Evolutionary conservation across 169 alveolate genomes (phyloP).

Genomic region (Eimeria brunetti): DNA sequence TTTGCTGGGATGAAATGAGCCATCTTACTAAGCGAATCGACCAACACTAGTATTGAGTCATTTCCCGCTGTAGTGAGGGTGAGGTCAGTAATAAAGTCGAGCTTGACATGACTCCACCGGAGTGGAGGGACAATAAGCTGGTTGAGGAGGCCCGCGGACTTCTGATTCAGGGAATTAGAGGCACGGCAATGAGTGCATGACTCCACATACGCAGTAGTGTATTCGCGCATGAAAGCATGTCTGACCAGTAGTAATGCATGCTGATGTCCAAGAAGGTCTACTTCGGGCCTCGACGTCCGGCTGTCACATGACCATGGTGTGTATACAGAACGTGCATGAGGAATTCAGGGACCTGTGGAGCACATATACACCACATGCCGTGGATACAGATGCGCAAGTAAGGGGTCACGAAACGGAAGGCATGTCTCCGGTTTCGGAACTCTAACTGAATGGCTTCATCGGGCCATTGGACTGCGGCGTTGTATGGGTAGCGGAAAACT

Average conservation of each 20-base stretch:
- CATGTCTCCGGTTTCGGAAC: too few relatives aligned
- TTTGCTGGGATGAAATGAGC: too few relatives aligned
- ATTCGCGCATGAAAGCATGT: too few relatives aligned
- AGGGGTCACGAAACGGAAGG: too few relatives aligned
- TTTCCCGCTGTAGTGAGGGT: too few relatives aligned
- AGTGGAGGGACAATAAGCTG: neutral
- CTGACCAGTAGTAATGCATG: neutral
- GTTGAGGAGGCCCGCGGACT: neutral
- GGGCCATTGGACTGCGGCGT: too few relatives aligned
- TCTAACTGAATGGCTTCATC: too few relatives aligned
- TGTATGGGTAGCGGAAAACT: too few relatives aligned
- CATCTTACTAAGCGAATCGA: too few relatives aligned
- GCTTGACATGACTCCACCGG: neutral
- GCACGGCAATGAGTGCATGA: neutral
- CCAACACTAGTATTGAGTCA: too few relatives aligned
- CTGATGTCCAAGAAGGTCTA: neutral
- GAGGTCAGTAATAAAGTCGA: neutral
- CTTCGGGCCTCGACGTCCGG: neutral
- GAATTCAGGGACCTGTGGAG: neutral
- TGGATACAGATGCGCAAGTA: neutral
- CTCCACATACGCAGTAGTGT: neutral
- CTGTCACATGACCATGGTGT: neutral
- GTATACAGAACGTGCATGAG: neutral
- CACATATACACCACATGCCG: slow-evolving; percentile 5
- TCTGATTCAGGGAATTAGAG: neutral